These are phyloP conservation scores for Hypoxylon sp. DNA, from an alignment of 2,329 filamentous ascomycete genomes.

Conservation along the genomic window DNA sequence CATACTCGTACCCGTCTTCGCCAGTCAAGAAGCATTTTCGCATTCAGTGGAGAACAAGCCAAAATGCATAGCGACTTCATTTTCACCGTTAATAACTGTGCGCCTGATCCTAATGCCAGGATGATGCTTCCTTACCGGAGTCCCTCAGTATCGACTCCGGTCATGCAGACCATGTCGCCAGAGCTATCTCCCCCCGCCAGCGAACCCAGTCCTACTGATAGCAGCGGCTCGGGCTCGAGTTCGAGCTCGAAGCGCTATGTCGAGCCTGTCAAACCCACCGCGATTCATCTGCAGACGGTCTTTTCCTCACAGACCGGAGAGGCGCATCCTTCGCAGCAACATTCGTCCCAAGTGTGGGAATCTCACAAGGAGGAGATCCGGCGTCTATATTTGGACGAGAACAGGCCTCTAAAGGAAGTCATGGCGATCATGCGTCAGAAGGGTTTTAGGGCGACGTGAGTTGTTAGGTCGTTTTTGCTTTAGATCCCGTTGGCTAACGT, in stretches of 20 bases:
- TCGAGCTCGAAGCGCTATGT: constrained; percentile 40
- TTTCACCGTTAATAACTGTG: constrained; percentile 44
- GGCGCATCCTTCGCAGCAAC: constrained; percentile 51
- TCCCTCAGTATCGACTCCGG: constrained; percentile 39
- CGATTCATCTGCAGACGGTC: constrained; percentile 49
- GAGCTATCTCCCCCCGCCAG: constrained; percentile 41
- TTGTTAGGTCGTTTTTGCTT: constrained; percentile 15
- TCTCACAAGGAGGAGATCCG: constrained; percentile 62
- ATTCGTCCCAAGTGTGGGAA: constrained; percentile 58
- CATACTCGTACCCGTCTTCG: background rate
- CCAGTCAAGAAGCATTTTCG: constrained; percentile 13
- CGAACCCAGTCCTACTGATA: constrained; percentile 42
- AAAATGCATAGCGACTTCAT: constrained; percentile 48
- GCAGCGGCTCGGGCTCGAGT: constrained; percentile 19
- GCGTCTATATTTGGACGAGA: constrained; percentile 62
- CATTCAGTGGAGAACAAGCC: constrained; percentile 7
- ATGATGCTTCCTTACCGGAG: constrained; percentile 46
- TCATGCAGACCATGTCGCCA: constrained; percentile 41
- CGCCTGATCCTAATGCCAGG: constrained; percentile 38
- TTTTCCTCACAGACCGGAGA: constrained; percentile 52
- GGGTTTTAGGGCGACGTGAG: constrained; percentile 65
- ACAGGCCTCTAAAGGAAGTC: constrained; percentile 65
- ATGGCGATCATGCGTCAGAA: constrained; percentile 65
- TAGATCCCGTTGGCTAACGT: constrained; percentile 39
- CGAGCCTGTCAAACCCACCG: constrained; percentile 43